Evolutionary conservation across 495 filamentous ascomycete genomes (phyloP).

Genomic region (Penicillium ucsense): DNA sequence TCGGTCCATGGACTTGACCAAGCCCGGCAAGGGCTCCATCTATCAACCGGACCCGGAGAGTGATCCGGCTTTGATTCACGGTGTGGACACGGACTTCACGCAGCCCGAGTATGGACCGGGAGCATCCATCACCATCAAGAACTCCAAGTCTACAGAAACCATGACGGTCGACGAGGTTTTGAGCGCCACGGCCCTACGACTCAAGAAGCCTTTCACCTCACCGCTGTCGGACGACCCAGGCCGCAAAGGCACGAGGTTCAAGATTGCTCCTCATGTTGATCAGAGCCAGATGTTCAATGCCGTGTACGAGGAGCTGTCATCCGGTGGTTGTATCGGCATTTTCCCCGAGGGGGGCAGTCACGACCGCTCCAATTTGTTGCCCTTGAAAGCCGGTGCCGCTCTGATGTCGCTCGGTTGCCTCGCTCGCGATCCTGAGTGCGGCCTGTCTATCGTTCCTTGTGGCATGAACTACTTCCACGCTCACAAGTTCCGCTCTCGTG

Average conservation of each 20-base stretch:
- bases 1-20: slow-evolving; percentile 79
- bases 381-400: slow-evolving; percentile 91
- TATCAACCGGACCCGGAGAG: slow-evolving; percentile 82
- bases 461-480: slow-evolving; percentile 99
- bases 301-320: slow-evolving; percentile 69
- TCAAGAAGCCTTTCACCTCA: slow-evolving; percentile 77
- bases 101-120: slow-evolving; percentile 58
- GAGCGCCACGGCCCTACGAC: slow-evolving; percentile 63
- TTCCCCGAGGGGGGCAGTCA: slow-evolving; percentile 97
- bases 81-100: slow-evolving; percentile 73
- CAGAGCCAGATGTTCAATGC: slow-evolving; percentile 86
- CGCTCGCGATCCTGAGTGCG: slow-evolving; percentile 71
- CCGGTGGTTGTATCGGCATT: slow-evolving; percentile 85
- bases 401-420: slow-evolving; percentile 96
- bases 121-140: slow-evolving; percentile 76
- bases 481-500: slow-evolving; percentile 94
- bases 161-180: slow-evolving; percentile 68
- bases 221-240: slow-evolving; percentile 41
- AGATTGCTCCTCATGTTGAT: slow-evolving; percentile 84
- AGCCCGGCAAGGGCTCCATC: slow-evolving; percentile 65
- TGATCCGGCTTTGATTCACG: slow-evolving; percentile 69
- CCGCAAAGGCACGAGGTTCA: slow-evolving; percentile 71
- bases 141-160: slow-evolving; percentile 65
- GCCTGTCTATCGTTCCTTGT: slow-evolving; percentile 84
- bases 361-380: slow-evolving; percentile 84